Evolutionary conservation across 352 stramenopile species (phyloP), one percentile per base, ranked within the genome.

Genomic region (Phytophthora rubi): DNA sequence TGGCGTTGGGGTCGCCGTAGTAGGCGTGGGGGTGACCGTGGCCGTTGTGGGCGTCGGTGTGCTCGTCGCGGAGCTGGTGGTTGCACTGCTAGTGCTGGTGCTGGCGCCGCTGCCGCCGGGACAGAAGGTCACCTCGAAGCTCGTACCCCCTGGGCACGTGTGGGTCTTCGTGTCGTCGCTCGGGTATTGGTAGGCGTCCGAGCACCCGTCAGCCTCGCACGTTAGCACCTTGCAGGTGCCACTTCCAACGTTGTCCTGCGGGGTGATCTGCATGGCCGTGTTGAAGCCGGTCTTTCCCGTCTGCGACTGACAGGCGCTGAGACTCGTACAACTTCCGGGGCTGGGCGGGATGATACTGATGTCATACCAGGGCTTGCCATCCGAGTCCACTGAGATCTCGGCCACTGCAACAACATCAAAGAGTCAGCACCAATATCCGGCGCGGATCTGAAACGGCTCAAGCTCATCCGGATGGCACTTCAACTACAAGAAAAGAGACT

Each of bases 61-160:
- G 15, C 28, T 56, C 4, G 68, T 53, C 6, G 65, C 62, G 12
- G 66, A 65, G 35, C 37, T 70, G 13, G 60, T 72, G 26, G 63
- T 76, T 49, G 42, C n/a, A 18, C 23, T 21, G 18, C 18, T 21
- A 21, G 18, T 21, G 0, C 18, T 21, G 18, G 65, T 80, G 58
- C 66, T 77, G 15, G 79, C 71, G 8, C 80, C 78, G 18, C 63
- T 75, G 1, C 78, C 81, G 7, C 74, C 75, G 7, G 83, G 81
- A n/a, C 84, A 92, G 62, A 92, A 92, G n/a, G 75, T 89, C n/a
- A 92, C 72, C 26, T 78, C 55, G 56, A 89, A 92, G 51, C 78
- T 74, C 16, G 84, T 88, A 1, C 75, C 80, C 28, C 70, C 28
- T n/a, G 74, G 71, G 35, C 84, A 92, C 53, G 74, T 82, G 73